phyloP scores from a whole-genome alignment of 176 grass and related monocot species.

The Bonia amplexicaulis region DNA sequence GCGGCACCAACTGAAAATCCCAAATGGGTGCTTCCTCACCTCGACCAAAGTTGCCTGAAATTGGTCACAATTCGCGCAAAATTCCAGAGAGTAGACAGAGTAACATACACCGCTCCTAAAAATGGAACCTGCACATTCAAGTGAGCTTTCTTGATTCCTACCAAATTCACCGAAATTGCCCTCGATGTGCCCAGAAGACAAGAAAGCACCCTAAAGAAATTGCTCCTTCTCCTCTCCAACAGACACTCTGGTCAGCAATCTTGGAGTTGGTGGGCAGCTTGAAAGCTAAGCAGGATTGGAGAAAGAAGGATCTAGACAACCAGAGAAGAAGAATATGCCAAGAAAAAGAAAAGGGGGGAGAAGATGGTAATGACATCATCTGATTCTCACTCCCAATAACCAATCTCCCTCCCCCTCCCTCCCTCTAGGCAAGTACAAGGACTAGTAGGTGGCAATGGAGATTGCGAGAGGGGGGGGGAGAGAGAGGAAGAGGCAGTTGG shows the following conservation, averaged over 20 bases:
- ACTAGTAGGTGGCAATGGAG: conserved; percentile 5
- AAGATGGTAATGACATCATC: conserved; percentile 6
- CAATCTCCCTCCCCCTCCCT: not conserved
- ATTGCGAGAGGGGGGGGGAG: not conserved
- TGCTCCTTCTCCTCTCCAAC: conserved; percentile 1
- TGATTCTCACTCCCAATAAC: conserved; percentile 32
- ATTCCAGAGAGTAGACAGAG: not conserved
- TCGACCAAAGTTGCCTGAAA: conserved; percentile 17
- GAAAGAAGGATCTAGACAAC: conserved; percentile 37
- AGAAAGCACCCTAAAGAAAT: not conserved
- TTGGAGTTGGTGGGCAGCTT: not conserved
- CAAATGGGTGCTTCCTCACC: not conserved
- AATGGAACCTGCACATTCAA: not conserved
- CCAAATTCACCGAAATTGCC: conserved; percentile 21
- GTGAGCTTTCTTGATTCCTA: not conserved
- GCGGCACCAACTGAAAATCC: not conserved
- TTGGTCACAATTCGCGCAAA: conserved; percentile 6
- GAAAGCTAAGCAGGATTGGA: conserved; percentile 28
- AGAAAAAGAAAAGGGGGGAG: not conserved
- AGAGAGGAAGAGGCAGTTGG: conserved; percentile 27
- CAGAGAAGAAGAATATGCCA: conserved; percentile 32
- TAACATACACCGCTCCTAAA: not conserved
- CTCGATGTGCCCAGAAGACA: not conserved
- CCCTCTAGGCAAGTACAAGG: not conserved
- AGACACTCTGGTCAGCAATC: conserved; percentile 9